These are phyloP conservation scores for Camellia oleifera DNA, from an alignment of 179 eudicot genomes.

Conservation along the genomic window DNA sequence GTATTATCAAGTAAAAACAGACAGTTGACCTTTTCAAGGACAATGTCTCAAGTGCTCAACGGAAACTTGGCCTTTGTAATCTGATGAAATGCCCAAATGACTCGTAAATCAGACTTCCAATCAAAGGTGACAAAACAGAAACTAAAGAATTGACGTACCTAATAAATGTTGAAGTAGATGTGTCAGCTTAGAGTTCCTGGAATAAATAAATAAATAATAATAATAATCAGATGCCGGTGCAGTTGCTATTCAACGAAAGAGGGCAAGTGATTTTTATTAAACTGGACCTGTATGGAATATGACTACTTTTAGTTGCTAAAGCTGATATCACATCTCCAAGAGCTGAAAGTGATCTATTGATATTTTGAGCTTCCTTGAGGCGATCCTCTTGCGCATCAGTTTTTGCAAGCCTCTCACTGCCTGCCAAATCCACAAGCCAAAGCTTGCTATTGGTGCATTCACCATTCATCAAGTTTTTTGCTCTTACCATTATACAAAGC, in stretches of 20 bases:
- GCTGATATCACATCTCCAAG: conserved; percentile 96
- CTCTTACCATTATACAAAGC: conserved; percentile 85
- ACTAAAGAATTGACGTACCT: too few relatives aligned
- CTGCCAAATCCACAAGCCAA: conserved; percentile 97
- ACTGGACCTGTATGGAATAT: conserved; percentile 77
- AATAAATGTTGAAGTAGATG: too few relatives aligned
- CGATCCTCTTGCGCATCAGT: conserved; percentile 93
- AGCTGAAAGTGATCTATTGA: conserved; percentile 90
- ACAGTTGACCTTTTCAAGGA: too few relatives aligned
- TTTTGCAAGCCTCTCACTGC: conserved; percentile 94
- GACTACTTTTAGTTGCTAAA: conserved; percentile 78
- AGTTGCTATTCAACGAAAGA: background rate
- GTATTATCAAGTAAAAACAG: too few relatives aligned
- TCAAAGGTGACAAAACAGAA: too few relatives aligned
- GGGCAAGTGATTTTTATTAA: background rate
- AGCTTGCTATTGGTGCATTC: conserved; percentile 95
- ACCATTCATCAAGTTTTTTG: conserved; percentile 78
- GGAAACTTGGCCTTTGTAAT: too few relatives aligned
- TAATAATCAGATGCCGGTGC: conserved; percentile 5
- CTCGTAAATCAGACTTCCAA: too few relatives aligned
- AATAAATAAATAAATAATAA: background rate
- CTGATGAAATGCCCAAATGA: too few relatives aligned
- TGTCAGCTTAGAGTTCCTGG: too few relatives aligned
- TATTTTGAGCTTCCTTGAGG: conserved; percentile 93
- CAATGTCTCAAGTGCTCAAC: too few relatives aligned